phyloP scores from a whole-genome alignment of 1,284 basidiomycete species.

The Cryptococcus sp. region DNA sequence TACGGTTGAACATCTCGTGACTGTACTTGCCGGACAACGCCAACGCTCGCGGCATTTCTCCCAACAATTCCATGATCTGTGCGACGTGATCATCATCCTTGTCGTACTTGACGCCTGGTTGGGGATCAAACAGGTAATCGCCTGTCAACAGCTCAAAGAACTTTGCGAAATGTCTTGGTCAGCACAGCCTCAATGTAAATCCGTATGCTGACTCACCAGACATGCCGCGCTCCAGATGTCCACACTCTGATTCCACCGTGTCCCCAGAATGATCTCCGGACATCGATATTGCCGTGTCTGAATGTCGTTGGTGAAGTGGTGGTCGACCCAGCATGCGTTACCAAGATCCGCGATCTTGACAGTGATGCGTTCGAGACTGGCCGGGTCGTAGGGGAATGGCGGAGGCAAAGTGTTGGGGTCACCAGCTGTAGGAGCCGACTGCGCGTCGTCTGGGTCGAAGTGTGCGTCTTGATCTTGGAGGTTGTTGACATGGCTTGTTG shows the following conservation, averaged over 20 bases:
- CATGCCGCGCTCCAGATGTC: constrained; percentile 97
- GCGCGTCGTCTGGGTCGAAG: constrained; percentile 31
- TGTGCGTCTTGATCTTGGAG: constrained; percentile 41
- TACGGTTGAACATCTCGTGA: constrained; percentile 91
- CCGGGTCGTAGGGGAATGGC: constrained; percentile 61
- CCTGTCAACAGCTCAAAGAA: constrained; percentile 89
- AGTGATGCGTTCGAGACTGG: constrained; percentile 78
- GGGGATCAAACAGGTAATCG: constrained; percentile 82
- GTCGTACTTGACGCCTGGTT: constrained; percentile 63
- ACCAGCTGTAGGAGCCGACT: constrained; percentile 57
- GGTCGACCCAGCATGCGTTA: constrained; percentile 66
- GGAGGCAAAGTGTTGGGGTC: constrained; percentile 60
- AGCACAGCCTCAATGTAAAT: not conserved
- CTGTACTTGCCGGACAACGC: constrained; percentile 93
- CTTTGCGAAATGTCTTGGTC: constrained; percentile 54
- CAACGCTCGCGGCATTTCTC: constrained; percentile 76
- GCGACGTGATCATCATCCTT: constrained; percentile 99
- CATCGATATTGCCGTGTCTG: constrained; percentile 97
- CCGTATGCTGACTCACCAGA: constrained; percentile 64
- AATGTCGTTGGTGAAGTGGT: constrained; percentile 56
- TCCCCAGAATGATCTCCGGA: constrained; percentile 95
- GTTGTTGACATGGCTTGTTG: constrained; percentile 41
- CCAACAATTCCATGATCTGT: constrained; percentile 95
- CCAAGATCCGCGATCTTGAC: constrained; percentile 99
- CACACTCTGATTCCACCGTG: constrained; percentile 86